Evolutionary conservation across 345 rosid genomes (phyloP).

Genomic region (Brassica napus): Da-Ae NC_063436.1:28599001-28599500

Average conservation of each 20-base stretch:
- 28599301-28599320: conserved; percentile 26
- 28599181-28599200: conserved; percentile 11
- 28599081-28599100: not conserved
- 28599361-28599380: conserved; percentile 48
- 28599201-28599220: not conserved
- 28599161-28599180: conserved; percentile 35
- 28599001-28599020: conserved; percentile 70
- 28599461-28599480: conserved; percentile 1
- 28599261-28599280: conserved; percentile 11
- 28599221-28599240: not conserved
- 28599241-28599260: conserved; percentile 13
- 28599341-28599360: conserved; percentile 39
- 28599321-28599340: conserved; percentile 24
- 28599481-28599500: conserved; percentile 16
- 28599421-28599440: not conserved
- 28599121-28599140: conserved; percentile 45
- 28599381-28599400: conserved; percentile 38
- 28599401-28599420: conserved; percentile 20
- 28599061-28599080: conserved; percentile 5
- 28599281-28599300: conserved; percentile 30
- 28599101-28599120: conserved; percentile 30
- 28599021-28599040: conserved; percentile 89
- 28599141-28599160: conserved; percentile 24
- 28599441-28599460: conserved; percentile 31
- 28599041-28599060: conserved; percentile 47